Percentiles rank a stretch among this genome's conserved stretches.
Evolutionary conservation across 2,329 filamentous ascomycete species (phyloP).

Genomic region (Fusarium praegraminearum): DNA sequence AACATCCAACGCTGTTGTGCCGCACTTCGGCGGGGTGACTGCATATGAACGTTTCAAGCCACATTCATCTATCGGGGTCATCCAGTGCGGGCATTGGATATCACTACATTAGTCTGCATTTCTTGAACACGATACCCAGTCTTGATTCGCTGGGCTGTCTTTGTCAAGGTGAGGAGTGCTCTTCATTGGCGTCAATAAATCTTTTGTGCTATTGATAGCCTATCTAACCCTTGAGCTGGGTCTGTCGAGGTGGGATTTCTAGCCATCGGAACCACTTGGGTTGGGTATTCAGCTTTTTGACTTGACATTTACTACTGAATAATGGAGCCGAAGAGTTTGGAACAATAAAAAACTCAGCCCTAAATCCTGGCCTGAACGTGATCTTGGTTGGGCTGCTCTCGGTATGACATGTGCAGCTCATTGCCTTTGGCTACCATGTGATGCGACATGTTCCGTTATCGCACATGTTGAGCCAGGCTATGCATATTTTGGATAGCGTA

Average conservation of each 20-base stretch:
- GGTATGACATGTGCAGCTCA: slow-evolving; percentile 7
- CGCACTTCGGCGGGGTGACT: slow-evolving; percentile 1
- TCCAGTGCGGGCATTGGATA: not conserved
- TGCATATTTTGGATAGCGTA: slow-evolving; percentile 7
- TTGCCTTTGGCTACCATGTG: slow-evolving; percentile 9
- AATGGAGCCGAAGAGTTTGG: not conserved
- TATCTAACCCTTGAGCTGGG: slow-evolving; percentile 9
- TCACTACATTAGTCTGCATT: not conserved
- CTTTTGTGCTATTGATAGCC: slow-evolving; percentile 19
- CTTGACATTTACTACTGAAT: not conserved
- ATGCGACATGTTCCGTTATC: slow-evolving; percentile 1
- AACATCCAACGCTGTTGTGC: not conserved
- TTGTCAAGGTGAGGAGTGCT: not conserved
- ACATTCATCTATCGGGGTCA: slow-evolving; percentile 39
- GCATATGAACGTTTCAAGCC: slow-evolving; percentile 19
- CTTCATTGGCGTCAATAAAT: slow-evolving; percentile 7
- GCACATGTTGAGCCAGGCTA: not conserved
- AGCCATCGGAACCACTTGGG: slow-evolving; percentile 4
- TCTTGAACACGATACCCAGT: not conserved
- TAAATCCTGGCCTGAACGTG: not conserved
- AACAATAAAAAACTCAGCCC: not conserved
- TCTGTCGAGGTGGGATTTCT: slow-evolving; percentile 6
- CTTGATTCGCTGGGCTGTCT: not conserved
- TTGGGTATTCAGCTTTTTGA: slow-evolving; percentile 3
- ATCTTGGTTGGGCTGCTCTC: not conserved